A percentile compares a stretch with the other conserved stretches of the same genome.
These are phyloP conservation scores for Metschnikowia lachancei DNA, from an alignment of 805 yeast species.

Conservation along the genomic window DNA sequence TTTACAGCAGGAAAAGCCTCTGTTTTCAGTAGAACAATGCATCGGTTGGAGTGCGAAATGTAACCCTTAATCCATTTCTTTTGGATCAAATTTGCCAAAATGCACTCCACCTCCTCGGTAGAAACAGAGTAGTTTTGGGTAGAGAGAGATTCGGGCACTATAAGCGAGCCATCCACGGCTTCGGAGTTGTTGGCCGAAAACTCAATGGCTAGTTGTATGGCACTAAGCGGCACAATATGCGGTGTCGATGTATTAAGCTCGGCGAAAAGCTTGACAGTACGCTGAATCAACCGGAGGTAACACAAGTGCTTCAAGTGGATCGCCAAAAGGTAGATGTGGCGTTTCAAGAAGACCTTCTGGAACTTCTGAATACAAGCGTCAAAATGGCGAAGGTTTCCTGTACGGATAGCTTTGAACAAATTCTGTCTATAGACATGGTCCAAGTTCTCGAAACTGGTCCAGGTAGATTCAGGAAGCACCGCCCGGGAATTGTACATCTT, in stretches of 20 bases:
- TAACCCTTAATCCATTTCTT: conserved; percentile 71
- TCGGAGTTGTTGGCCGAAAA: conserved; percentile 6
- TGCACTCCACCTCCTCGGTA: conserved; percentile 63
- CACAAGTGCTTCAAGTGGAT: conserved; percentile 52
- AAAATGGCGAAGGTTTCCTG: conserved; percentile 57
- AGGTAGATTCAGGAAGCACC: conserved; percentile 45
- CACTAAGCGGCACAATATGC: conserved; percentile 41
- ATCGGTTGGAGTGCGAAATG: conserved; percentile 69
- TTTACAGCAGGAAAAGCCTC: conserved; percentile 61
- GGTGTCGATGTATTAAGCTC: conserved; percentile 24
- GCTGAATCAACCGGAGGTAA: conserved; percentile 50
- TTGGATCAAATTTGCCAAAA: conserved; percentile 62
- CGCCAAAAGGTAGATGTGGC: conserved; percentile 59
- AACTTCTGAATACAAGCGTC: conserved; percentile 44
- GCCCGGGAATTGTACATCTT: conserved; percentile 46
- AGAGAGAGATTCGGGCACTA: conserved; percentile 1
- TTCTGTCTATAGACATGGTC: conserved; percentile 40
- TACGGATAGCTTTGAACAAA: conserved; percentile 46
- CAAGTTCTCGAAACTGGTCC: conserved; percentile 44
- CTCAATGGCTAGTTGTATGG: conserved; percentile 45
- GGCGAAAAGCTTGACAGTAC: conserved; percentile 23
- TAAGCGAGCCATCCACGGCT: background rate
- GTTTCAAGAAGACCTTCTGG: conserved; percentile 51
- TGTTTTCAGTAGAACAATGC: conserved; percentile 71
- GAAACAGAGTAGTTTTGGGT: conserved; percentile 15